Evolutionary conservation across 139 green algal genomes (phyloP).

Genomic region (Volvox africanus): DNA sequence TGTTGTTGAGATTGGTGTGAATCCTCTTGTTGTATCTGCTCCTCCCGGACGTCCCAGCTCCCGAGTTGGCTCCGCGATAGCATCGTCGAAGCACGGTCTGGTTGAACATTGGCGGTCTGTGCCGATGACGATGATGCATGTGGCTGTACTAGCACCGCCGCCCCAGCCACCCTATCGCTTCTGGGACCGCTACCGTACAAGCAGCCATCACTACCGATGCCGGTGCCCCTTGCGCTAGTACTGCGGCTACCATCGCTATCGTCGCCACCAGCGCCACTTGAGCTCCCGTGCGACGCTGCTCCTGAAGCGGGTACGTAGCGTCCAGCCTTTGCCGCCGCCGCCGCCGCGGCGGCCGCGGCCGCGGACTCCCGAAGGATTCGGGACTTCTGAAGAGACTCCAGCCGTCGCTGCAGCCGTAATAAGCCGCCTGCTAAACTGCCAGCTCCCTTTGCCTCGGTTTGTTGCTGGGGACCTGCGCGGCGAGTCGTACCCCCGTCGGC

Average conservation of each 20-base stretch:
- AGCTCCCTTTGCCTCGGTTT: neutral
- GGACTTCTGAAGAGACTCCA: conserved; percentile 15
- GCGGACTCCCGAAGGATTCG: neutral
- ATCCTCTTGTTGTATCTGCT: neutral
- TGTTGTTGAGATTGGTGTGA: neutral
- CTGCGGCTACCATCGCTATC: neutral
- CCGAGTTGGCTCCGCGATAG: too few species aligned
- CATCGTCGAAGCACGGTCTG: too few species aligned
- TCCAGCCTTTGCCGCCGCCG: neutral
- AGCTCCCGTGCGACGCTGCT: neutral
- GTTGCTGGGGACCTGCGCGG: too few species aligned
- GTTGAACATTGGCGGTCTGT: too few species aligned
- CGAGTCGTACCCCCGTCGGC: too few species aligned
- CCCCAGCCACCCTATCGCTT: neutral
- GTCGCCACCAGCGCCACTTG: neutral
- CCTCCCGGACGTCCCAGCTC: too few species aligned
- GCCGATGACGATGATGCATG: too few species aligned
- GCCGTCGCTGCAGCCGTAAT: conserved; percentile 15
- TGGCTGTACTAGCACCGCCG: neutral
- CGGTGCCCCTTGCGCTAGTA: neutral
- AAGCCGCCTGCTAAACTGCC: neutral
- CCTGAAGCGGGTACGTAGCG: neutral
- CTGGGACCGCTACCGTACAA: too few species aligned
- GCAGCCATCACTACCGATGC: neutral
- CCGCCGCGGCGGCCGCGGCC: neutral